A percentile compares a stretch with the other conserved stretches of the same genome.
Evolutionary conservation across 2,329 filamentous ascomycete genomes (phyloP).

Genomic region (Talaromyces verruculosus): DNA sequence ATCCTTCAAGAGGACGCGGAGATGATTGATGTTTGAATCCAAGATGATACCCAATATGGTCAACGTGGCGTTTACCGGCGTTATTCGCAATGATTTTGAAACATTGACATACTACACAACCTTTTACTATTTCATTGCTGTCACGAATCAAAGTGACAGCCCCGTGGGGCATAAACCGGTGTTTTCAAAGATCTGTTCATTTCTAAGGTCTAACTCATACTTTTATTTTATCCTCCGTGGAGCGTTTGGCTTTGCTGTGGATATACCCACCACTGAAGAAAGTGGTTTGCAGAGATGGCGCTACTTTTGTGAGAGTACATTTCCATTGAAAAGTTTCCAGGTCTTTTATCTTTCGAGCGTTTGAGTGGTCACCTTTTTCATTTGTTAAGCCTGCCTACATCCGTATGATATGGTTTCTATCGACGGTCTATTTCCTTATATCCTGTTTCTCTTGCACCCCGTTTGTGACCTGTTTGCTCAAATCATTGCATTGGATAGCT

Average conservation of each 20-base stretch:
- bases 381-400: not conserved
- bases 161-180: not conserved
- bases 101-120: slow-evolving; percentile 23
- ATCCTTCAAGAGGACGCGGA: slow-evolving; percentile 59
- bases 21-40: slow-evolving; percentile 61
- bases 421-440: not conserved
- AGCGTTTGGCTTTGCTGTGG: slow-evolving; percentile 17
- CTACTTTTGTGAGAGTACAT: slow-evolving; percentile 19
- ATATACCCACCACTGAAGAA: slow-evolving; percentile 16
- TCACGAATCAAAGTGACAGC: not conserved
- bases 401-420: not conserved
- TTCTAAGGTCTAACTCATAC: slow-evolving; percentile 9
- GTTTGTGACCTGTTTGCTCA: slow-evolving; percentile 10
- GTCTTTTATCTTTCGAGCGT: slow-evolving; percentile 18
- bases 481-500: slow-evolving; percentile 19
- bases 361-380: slow-evolving; percentile 16
- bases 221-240: slow-evolving; percentile 4
- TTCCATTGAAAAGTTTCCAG: slow-evolving; percentile 16
- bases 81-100: slow-evolving; percentile 10
- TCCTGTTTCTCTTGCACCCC: not conserved
- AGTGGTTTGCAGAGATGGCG: slow-evolving; percentile 20
- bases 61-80: slow-evolving; percentile 18
- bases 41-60: slow-evolving; percentile 16
- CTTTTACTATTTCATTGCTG: not conserved
- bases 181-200: slow-evolving; percentile 1